phyloP scores from a whole-genome alignment of 1,284 basidiomycete genomes.

The Austroboletus rostrupii region DNA sequence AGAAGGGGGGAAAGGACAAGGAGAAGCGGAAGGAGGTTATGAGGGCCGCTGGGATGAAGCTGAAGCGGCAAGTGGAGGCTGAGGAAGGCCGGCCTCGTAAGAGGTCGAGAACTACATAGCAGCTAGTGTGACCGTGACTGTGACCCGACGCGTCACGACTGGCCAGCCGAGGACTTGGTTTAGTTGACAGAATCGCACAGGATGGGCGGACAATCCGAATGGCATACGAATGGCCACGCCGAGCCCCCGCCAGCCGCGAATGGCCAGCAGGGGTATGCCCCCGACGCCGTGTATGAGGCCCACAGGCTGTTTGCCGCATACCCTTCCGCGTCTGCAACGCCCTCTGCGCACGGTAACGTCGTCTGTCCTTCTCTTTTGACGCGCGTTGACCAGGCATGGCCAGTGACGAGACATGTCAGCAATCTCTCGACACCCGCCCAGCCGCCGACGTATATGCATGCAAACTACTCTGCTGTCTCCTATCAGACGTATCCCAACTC shows the following conservation, averaged over 20 bases:
- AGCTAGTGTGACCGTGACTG: conserved; percentile 18
- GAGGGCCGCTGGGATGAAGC: conserved; percentile 70
- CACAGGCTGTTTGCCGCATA: conserved; percentile 61
- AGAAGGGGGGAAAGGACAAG: conserved; percentile 69
- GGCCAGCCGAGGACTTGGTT: conserved; percentile 2
- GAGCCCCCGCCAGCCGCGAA: conserved; percentile 5
- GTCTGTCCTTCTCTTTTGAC: conserved; percentile 9
- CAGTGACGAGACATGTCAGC: conserved; percentile 63
- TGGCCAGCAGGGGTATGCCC: conserved; percentile 15
- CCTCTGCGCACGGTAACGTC: conserved; percentile 59
- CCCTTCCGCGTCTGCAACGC: conserved; percentile 66
- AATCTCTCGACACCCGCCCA: conserved; percentile 52
- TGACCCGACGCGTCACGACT: conserved; percentile 20
- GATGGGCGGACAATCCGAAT: conserved; percentile 23
- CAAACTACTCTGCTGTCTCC: conserved; percentile 43
- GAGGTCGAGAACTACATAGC: conserved; percentile 35
- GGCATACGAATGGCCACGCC: conserved; percentile 23
- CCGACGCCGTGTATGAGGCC: conserved; percentile 53
- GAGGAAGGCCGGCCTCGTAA: conserved; percentile 55
- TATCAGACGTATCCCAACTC: conserved; percentile 45
- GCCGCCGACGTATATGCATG: conserved; percentile 59
- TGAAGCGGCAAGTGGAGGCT: conserved; percentile 56
- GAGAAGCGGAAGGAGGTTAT: conserved; percentile 80
- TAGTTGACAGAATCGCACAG: conserved; percentile 11
- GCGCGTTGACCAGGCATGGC: conserved; percentile 12